Conservation (phyloP, 1,284 basidiomycete genomes). For the Rugiboletus extremiorientalis region DNA sequence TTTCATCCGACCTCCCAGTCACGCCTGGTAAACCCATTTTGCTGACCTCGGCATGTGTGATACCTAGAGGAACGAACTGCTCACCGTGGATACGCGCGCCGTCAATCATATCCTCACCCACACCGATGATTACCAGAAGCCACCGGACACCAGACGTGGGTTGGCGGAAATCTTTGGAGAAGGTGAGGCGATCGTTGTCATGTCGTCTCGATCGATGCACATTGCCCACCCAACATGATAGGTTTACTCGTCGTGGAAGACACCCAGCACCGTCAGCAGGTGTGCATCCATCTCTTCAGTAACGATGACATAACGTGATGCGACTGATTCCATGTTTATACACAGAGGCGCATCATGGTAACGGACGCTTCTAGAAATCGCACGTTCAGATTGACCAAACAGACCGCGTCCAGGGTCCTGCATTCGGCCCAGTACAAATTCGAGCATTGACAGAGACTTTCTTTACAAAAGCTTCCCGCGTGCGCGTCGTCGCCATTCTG, state of each 20-base stretch:
- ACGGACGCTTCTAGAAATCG: not conserved
- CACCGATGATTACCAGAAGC: slow-evolving; percentile 36
- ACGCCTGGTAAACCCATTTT: not conserved
- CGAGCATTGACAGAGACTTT: slow-evolving; percentile 56
- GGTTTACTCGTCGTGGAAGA: slow-evolving; percentile 23
- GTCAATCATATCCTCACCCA: slow-evolving; percentile 40
- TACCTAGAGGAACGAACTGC: slow-evolving; percentile 22
- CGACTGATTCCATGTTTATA: not conserved
- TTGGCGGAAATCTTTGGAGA: slow-evolving; percentile 31
- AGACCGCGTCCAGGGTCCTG: slow-evolving; percentile 47
- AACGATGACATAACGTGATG: not conserved
- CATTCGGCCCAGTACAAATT: slow-evolving; percentile 53
- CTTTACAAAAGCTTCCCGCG: slow-evolving; percentile 50
- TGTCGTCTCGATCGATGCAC: not conserved
- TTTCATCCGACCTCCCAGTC: not conserved
- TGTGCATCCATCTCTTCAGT: slow-evolving; percentile 1
- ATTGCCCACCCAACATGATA: not conserved
- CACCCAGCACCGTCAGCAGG: slow-evolving; percentile 27
- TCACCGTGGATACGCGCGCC: slow-evolving; percentile 36
- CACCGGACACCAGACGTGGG: slow-evolving; percentile 18
- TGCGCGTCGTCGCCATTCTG: slow-evolving; percentile 18
- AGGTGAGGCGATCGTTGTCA: slow-evolving; percentile 13
- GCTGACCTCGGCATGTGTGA: not conserved
- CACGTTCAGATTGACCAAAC: not conserved
- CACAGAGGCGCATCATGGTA: slow-evolving; percentile 26